Evolutionary conservation across 2,329 filamentous ascomycete species (phyloP).

Genomic region (Diplodia seriata): DNA sequence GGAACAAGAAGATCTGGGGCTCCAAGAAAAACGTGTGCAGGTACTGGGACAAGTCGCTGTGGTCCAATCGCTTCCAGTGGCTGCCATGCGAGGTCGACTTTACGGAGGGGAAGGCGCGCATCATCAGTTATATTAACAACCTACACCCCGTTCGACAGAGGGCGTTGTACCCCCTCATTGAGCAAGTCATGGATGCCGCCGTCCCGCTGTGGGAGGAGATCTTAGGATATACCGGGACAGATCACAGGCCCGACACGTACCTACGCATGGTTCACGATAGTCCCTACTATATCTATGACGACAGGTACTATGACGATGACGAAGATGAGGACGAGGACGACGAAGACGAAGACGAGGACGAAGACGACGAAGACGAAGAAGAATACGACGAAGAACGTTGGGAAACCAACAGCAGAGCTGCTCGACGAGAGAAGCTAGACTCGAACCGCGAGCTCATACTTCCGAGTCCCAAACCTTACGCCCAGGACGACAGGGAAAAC

Average conservation of each 20-base stretch:
- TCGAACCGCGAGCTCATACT: not conserved
- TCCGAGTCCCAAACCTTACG: not conserved
- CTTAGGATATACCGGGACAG: not conserved
- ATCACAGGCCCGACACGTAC: not conserved
- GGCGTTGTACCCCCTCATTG: conserved; percentile 52
- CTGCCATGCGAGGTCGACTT: conserved; percentile 58
- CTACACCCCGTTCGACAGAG: conserved; percentile 53
- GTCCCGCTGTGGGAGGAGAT: conserved; percentile 53
- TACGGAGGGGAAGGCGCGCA: conserved; percentile 43
- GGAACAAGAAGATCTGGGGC: conserved; percentile 21
- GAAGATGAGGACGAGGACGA: not conserved
- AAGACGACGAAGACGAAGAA: not conserved
- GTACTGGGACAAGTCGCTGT: conserved; percentile 19
- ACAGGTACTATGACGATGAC: not conserved
- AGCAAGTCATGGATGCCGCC: conserved; percentile 51
- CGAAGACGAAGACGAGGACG: not conserved
- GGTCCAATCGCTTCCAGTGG: conserved; percentile 53
- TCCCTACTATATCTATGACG: not conserved
- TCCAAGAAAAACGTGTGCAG: not conserved
- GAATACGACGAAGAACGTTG: not conserved
- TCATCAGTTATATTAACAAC: conserved; percentile 61
- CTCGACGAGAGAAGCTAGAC: not conserved
- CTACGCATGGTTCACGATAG: not conserved
- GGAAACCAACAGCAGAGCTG: not conserved
- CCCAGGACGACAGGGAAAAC: not conserved